A percentile compares a stretch with the other conserved stretches of the same genome.
Evolutionary conservation across 371 early-diverging fungal genomes (phyloP).

Genomic region (Mortierella sp.): DNA sequence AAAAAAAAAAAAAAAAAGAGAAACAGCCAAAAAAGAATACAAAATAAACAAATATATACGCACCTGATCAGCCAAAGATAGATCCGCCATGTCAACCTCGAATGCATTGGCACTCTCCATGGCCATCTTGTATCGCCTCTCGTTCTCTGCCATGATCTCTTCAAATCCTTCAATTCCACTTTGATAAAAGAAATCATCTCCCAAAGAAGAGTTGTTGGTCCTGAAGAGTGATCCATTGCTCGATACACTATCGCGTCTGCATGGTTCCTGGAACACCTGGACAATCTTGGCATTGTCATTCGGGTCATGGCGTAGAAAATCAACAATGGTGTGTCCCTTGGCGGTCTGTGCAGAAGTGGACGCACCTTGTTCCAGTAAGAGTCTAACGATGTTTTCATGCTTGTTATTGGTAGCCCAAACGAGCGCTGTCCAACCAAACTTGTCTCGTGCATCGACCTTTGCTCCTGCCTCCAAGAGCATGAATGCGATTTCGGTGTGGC

Average conservation of each 20-base stretch:
- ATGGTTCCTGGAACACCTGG: slow-evolving; percentile 69
- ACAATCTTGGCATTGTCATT: slow-evolving; percentile 70
- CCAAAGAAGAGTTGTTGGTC: slow-evolving; percentile 44
- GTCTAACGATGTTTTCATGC: slow-evolving; percentile 78
- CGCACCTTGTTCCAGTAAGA: slow-evolving; percentile 86
- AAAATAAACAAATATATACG: slow-evolving; percentile 8
- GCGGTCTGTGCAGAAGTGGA: slow-evolving; percentile 75
- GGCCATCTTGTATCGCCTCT: slow-evolving; percentile 63
- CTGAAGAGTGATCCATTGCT: slow-evolving; percentile 56
- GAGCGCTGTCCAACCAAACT: slow-evolving; percentile 93
- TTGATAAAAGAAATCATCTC: slow-evolving; percentile 66
- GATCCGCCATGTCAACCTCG: slow-evolving; percentile 51
- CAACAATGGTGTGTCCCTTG: slow-evolving; percentile 85
- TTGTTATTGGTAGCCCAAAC: slow-evolving; percentile 96
- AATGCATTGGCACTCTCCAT: slow-evolving; percentile 65
- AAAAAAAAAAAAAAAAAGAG: no score
- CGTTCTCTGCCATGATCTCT: slow-evolving; percentile 67
- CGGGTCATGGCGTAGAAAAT: slow-evolving; percentile 72
- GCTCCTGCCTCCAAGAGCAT: slow-evolving; percentile 82
- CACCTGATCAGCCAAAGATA: slow-evolving; percentile 51
- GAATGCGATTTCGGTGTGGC: slow-evolving; percentile 77
- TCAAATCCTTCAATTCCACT: slow-evolving; percentile 65
- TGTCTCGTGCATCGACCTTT: slow-evolving; percentile 81
- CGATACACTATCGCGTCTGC: slow-evolving; percentile 68
- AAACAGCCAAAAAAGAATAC: background rate